A percentile compares a stretch with the other conserved stretches of the same genome.
Conservation (phyloP, 805 yeast species). For the Martiniozyma abietophila region DNA sequence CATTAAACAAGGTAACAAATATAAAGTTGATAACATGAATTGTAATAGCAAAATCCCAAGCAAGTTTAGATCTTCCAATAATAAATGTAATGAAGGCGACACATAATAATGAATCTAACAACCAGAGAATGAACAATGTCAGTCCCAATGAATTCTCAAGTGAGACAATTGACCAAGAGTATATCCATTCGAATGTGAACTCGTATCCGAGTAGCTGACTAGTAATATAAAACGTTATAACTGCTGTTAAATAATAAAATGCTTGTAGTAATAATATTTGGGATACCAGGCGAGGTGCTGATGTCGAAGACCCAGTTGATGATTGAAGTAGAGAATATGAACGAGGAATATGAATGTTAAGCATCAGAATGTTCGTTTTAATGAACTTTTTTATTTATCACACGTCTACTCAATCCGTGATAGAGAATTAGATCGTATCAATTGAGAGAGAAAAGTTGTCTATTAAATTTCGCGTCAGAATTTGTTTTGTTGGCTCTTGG, state of each 20-base stretch:
- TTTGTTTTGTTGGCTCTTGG: not conserved
- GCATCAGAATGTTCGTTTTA: not conserved
- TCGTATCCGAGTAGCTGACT: slow-evolving; percentile 64
- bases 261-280: slow-evolving; percentile 76
- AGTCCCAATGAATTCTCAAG: slow-evolving; percentile 75
- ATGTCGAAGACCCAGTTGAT: slow-evolving; percentile 2
- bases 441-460: not conserved
- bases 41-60: slow-evolving; percentile 96
- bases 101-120: slow-evolving; percentile 71
- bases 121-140: slow-evolving; percentile 67
- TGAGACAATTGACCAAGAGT: slow-evolving; percentile 70
- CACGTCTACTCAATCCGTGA: no score
- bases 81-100: slow-evolving; percentile 77
- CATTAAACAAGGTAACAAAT: slow-evolving; percentile 57
- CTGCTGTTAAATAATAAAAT: slow-evolving; percentile 70
- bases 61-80: slow-evolving; percentile 87
- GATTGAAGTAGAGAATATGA: slow-evolving; percentile 1
- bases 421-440: no score
- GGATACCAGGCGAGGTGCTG: slow-evolving; percentile 8
- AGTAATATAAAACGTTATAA: slow-evolving; percentile 52
- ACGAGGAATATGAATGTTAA: not conserved
- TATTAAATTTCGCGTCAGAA: not conserved
- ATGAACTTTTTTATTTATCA: no score
- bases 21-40: slow-evolving; percentile 72
- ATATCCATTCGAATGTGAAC: slow-evolving; percentile 60